Conservation (phyloP, 169 alveolate species). For the Eimeria sp. region DNA sequence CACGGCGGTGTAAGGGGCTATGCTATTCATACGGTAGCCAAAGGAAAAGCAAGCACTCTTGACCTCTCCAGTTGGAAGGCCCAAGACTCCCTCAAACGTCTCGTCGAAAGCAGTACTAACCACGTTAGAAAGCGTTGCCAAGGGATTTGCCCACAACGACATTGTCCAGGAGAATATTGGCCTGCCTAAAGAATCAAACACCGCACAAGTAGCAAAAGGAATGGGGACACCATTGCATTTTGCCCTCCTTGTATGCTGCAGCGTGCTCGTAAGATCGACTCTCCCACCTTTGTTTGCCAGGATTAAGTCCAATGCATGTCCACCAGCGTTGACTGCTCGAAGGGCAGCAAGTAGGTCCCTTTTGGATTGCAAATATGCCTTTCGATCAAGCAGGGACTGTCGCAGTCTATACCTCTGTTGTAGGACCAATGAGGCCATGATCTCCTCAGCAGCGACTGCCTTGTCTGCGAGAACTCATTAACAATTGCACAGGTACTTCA, state of each 20-base stretch:
- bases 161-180: constrained; percentile 65
- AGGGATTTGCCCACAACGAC: constrained; percentile 63
- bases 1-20: constrained; percentile 59
- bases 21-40: constrained; percentile 51
- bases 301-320: constrained; percentile 60
- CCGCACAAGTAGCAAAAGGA: not conserved
- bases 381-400: not conserved
- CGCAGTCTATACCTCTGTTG: not conserved
- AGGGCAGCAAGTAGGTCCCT: not conserved
- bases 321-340: constrained; percentile 54
- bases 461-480: constrained; percentile 25
- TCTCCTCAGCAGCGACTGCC: constrained; percentile 71
- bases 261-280: not conserved
- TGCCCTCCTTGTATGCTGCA: not conserved
- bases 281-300: constrained; percentile 38
- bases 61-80: constrained; percentile 55
- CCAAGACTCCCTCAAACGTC: constrained; percentile 12
- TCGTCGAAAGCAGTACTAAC: constrained; percentile 68
- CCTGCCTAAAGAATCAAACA: not conserved
- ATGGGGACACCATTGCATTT: not conserved
- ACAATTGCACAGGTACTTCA: not conserved
- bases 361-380: not conserved
- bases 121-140: constrained; percentile 78
- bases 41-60: constrained; percentile 78
- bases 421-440: constrained; percentile 38